These are phyloP conservation scores for Trametes polyzona DNA, from an alignment of 1,284 basidiomycete genomes.

Conservation along the genomic window DNA sequence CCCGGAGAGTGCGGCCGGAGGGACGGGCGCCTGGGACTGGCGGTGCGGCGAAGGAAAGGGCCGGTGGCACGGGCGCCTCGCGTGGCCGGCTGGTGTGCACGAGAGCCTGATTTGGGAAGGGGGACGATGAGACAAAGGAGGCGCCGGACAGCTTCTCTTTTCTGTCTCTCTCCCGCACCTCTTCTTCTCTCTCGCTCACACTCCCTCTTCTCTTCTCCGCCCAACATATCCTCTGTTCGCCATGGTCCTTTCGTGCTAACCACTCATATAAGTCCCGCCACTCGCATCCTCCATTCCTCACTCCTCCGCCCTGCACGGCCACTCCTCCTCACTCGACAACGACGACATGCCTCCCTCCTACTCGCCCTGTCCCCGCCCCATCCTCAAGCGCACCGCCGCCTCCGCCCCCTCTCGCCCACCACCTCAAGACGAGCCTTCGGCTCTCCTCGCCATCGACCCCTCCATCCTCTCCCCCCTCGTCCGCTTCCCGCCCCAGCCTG, in stretches of 20 bases:
- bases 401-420: slow-evolving; percentile 16
- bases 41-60: slow-evolving; percentile 3
- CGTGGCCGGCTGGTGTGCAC: slow-evolving; percentile 5
- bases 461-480: slow-evolving; percentile 32
- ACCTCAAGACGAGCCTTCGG: slow-evolving; percentile 30
- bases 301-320: neutral
- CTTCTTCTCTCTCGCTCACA: neutral
- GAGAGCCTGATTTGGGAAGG: slow-evolving; percentile 4
- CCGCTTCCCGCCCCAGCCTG: slow-evolving; percentile 51
- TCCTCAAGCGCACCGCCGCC: slow-evolving; percentile 43
- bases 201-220: neutral
- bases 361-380: slow-evolving; percentile 43
- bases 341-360: slow-evolving; percentile 32
- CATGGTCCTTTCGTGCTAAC: slow-evolving; percentile 21
- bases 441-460: slow-evolving; percentile 30
- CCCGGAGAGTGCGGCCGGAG: too few species aligned
- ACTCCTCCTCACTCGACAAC: neutral
- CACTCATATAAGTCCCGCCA: neutral
- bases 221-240: slow-evolving; percentile 9
- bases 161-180: slow-evolving; percentile 6
- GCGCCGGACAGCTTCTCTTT: slow-evolving; percentile 13
- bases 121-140: slow-evolving; percentile 17
- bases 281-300: neutral
- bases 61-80: neutral
- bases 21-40: neutral